Evolutionary conservation across 768 basidiomycete species (phyloP).

Genomic region (Suillus subalutaceus): DNA sequence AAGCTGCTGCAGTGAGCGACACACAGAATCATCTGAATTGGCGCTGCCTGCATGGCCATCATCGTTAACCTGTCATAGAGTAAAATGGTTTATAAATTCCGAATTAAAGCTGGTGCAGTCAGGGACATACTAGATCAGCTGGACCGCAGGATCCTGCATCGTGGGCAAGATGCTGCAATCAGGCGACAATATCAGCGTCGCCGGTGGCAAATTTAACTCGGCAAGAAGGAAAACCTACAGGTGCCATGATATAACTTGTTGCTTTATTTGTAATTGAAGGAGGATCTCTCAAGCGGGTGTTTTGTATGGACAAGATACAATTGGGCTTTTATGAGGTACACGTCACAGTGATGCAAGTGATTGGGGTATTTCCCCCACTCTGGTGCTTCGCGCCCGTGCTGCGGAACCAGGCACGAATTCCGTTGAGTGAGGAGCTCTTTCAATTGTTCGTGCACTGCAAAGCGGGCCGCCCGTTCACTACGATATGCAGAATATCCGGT

Average conservation of each 20-base stretch:
- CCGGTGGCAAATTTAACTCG: not conserved
- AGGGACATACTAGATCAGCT: not conserved
- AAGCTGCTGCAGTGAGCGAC: not conserved
- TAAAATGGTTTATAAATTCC: not conserved
- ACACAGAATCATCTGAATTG: not conserved
- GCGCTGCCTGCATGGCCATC: not conserved
- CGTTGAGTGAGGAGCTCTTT: not conserved
- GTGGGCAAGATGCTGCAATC: not conserved
- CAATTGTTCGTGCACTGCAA: not conserved
- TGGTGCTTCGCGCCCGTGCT: not conserved
- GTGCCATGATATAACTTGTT: not conserved
- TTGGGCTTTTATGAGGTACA: not conserved
- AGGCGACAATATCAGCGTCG: not conserved
- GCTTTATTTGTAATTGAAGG: not conserved
- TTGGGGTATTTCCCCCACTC: not conserved
- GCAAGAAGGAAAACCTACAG: not conserved
- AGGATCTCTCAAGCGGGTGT: not conserved
- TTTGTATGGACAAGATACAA: not conserved
- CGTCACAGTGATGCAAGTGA: not conserved
- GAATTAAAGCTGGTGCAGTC: not conserved
- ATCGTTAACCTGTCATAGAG: not conserved
- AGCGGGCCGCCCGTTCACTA: not conserved
- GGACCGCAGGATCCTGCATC: not conserved
- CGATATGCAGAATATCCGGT: not conserved
- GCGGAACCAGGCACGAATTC: not conserved